These are phyloP conservation scores for Astrothelium subdiscretum DNA, from an alignment of 495 filamentous ascomycete species.

Conservation along the genomic window DNA sequence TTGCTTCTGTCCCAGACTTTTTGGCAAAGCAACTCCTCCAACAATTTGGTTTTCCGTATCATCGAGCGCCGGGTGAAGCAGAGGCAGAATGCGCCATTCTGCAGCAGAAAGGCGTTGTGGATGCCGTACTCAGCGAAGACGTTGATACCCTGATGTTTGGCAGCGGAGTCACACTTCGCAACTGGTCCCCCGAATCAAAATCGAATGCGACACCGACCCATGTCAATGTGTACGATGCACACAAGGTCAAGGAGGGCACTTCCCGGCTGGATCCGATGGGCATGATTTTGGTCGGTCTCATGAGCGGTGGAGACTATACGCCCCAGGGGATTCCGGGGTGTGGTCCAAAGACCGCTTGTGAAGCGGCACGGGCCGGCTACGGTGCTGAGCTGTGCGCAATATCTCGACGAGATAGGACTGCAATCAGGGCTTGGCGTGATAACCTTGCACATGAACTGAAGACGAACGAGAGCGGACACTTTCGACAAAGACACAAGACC, in stretches of 20 bases:
- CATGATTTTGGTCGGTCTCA: slow-evolving; percentile 89
- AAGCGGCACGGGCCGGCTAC: slow-evolving; percentile 83
- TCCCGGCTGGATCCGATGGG: slow-evolving; percentile 63
- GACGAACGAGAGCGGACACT: slow-evolving; percentile 76
- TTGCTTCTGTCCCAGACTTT: slow-evolving; percentile 35
- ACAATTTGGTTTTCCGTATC: slow-evolving; percentile 72
- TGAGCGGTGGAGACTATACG: slow-evolving; percentile 92
- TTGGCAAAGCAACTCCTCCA: slow-evolving; percentile 63
- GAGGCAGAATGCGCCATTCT: slow-evolving; percentile 92
- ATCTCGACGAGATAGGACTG: slow-evolving; percentile 24
- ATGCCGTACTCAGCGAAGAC: slow-evolving; percentile 94
- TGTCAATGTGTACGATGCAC: slow-evolving; percentile 62
- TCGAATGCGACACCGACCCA: slow-evolving; percentile 66
- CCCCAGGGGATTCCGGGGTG: slow-evolving; percentile 81
- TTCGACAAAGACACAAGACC: slow-evolving; percentile 59
- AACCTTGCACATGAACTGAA: slow-evolving; percentile 61
- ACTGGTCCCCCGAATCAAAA: slow-evolving; percentile 66
- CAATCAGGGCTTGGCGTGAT: slow-evolving; percentile 59
- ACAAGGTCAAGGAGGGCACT: slow-evolving; percentile 38
- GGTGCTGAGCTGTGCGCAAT: slow-evolving; percentile 63
- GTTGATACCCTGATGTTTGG: slow-evolving; percentile 99
- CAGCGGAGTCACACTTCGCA: slow-evolving; percentile 61
- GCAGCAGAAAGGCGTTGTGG: slow-evolving; percentile 74
- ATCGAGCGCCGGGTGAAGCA: slow-evolving; percentile 88
- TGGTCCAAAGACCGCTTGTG: slow-evolving; percentile 74